Conservation (phyloP, 108 stramenopile genomes). For the Nannochloropsis salina region DNA sequence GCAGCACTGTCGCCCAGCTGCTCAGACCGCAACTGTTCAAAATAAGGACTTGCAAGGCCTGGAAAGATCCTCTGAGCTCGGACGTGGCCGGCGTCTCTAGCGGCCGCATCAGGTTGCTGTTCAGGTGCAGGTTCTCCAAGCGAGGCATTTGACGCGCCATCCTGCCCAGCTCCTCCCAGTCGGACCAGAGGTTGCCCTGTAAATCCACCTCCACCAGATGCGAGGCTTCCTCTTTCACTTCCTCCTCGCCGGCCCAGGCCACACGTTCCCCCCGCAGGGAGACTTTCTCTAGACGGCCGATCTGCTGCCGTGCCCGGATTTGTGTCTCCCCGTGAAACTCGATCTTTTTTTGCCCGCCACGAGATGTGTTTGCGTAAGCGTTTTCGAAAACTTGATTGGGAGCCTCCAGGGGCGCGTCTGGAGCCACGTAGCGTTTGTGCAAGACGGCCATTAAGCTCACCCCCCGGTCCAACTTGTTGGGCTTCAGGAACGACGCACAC, state of each 20-base stretch:
- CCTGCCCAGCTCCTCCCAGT: slow-evolving; percentile 29
- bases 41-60: neutral
- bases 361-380: slow-evolving; percentile 25
- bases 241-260: neutral
- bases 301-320: slow-evolving; percentile 34
- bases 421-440: slow-evolving; percentile 13
- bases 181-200: slow-evolving; percentile 38
- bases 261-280: slow-evolving; percentile 16
- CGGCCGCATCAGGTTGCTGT: neutral
- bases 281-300: slow-evolving; percentile 21
- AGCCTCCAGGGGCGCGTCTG: slow-evolving; percentile 22
- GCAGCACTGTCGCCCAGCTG: neutral
- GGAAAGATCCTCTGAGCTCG: neutral
- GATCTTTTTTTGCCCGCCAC: slow-evolving; percentile 27
- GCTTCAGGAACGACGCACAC: slow-evolving; percentile 47
- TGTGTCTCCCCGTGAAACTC: slow-evolving; percentile 35
- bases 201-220: slow-evolving; percentile 27
- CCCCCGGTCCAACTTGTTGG: slow-evolving; percentile 26
- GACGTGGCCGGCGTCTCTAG: neutral
- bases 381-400: slow-evolving; percentile 20
- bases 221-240: neutral
- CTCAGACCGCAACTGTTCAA: neutral
- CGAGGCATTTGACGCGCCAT: neutral
- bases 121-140: slow-evolving; percentile 16
- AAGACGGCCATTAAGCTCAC: neutral